Base-by-base conservation (phyloP, 2,329 filamentous ascomycete genomes). In the Gnomoniopsis sp. region DNA sequence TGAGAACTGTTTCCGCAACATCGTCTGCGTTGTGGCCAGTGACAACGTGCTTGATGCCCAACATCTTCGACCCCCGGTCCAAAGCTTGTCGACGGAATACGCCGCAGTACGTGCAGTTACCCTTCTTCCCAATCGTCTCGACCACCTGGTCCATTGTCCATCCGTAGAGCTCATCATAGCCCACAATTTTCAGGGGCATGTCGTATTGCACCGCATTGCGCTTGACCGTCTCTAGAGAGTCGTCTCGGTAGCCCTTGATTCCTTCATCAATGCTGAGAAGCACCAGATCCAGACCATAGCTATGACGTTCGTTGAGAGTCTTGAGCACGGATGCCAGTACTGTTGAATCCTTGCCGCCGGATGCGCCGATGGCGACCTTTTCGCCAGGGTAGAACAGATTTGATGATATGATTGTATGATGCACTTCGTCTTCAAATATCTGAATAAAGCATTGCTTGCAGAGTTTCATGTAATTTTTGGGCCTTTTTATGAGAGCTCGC, bases 61-160 rank as follows among this genome's bases (percentile, higher is more conserved):
- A 76, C 72, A 89, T 88, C 67, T 91, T 93, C 6, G 95, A 92
- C 19, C 95, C 95, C 10, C 95, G 86, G 72, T 99, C 95, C 36
- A 99, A 80, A 1, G 95, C 95, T 76, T 99, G 95, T 59, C 96
- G 84, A 55, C 95, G 83, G 71, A 99, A 99, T 19, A 99, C 95
- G 15, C 95, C 95, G 69, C 95, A 99, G 70, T 99, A 99, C 33
- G 96, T 99, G 81, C 95, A 99, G 74, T 99, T 99, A 33, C 93
- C 93, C 74, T 97, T 98, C 77, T 97, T 98, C 15, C 95, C 95
- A 53, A 99, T 90, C 50, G 93, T 91, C 68, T 93, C 90, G 3
- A 99, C 96, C 11, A 99, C 95, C 70, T 98, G 91, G 69, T 99
- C 95, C 95, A 99, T 99, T 1, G 93, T 97, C 95, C 95, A 99